phyloP scores from a whole-genome alignment of 225 moss, liverwort and hornwort genomes.

The Antitrichia curtipendula region DNA sequence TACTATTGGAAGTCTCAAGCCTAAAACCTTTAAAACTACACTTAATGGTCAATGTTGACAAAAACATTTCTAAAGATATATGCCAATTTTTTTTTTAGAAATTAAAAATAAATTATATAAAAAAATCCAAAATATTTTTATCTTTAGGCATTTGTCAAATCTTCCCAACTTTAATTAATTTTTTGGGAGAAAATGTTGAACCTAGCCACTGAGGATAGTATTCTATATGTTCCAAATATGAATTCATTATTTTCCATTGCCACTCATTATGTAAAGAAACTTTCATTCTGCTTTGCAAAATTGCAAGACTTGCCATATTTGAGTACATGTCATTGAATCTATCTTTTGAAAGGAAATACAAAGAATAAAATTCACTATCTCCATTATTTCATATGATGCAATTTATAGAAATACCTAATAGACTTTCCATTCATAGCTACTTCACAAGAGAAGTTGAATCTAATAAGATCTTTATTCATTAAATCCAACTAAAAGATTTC shows the following conservation, averaged over 20 bases:
- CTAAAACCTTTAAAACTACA: not conserved
- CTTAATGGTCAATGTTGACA: accelerated
- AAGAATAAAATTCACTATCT: accelerated
- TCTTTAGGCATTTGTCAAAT: not conserved
- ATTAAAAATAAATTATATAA: too few relatives aligned
- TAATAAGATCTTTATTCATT: not conserved
- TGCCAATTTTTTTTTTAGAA: accelerated
- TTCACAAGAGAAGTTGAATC: not conserved
- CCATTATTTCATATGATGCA: not conserved
- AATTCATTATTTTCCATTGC: not conserved
- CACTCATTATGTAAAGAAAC: not conserved
- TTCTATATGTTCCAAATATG: accelerated
- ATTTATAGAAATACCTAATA: not conserved
- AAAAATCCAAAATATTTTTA: too few relatives aligned
- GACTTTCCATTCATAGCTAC: not conserved
- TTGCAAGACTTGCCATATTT: not conserved
- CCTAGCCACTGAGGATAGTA: accelerated
- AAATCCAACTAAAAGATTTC: not conserved
- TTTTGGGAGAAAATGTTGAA: accelerated
- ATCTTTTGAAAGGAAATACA: not conserved
- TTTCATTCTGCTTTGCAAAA: not conserved
- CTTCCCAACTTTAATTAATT: not conserved
- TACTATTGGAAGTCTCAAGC: not conserved
- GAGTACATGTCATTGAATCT: not conserved
- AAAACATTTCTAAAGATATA: not conserved